Evolutionary conservation across 305 asterid genomes (phyloP), one percentile per base, ranked within the genome.

Genomic region (Fraxinus platypoda): DNA sequence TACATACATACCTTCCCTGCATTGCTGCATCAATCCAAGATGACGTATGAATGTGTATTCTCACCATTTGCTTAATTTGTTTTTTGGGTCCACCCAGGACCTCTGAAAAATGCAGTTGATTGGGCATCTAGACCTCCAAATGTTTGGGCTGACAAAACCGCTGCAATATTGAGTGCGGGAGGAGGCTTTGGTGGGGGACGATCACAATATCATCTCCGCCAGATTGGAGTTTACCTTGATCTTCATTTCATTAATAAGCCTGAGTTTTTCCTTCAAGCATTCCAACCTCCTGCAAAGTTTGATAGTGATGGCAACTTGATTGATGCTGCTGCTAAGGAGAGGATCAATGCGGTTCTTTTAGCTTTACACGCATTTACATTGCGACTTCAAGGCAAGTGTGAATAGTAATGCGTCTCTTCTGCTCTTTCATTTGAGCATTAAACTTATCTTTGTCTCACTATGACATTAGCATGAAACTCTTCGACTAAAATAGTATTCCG

Each of bases 221-320:
- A 94, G 81, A 89, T 54, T 7, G 98, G 98, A 2, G 93, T 95
- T 31, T 95, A 76, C 81, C 75, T 95, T 21, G 93, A 95, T 84
- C 92, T 95, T 28, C 98, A 95, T 83, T 95, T 95, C 93, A 91
- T 95, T 80, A 95, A 92, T 81, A 92, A 92, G 85, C 98, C 98
- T 0, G 96, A 95, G 88, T 83, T 93, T 80, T 90, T 85, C 80
- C 85, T 95, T 25, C 82, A 84, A 4, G 96, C 87, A 3, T 91
- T 91, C 71, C 83, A 89, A 77, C 80, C 90, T 59, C 98, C 98
- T 59, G 86, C 91, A 13, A 91, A 90, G 82, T 93, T 95, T 21
- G 94, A 93, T 34, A 59, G 79, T 17, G 92, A 93, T 0, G 93
- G 97, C 33, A 88, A 89, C 85, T 84, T 93, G 85, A 78, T 87